Conservation (phyloP, 2,329 filamentous ascomycete genomes). For the Pochonia chlamydosporia region DNA sequence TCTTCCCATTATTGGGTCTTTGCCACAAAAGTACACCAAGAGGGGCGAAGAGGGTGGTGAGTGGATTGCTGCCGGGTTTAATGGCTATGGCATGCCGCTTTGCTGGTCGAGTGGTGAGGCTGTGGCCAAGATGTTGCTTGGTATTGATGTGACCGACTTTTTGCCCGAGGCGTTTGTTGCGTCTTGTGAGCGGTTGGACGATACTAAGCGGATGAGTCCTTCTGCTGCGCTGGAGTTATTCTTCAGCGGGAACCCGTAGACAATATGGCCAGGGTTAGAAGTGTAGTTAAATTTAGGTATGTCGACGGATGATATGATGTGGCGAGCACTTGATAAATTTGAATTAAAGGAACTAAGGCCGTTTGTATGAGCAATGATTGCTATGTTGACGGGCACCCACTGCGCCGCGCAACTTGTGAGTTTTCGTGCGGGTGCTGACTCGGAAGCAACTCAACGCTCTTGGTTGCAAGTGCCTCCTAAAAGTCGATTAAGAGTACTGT, state of each 20-base stretch:
- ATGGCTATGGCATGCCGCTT: conserved; percentile 44
- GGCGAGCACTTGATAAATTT: too few species aligned
- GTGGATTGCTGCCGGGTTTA: conserved; percentile 43
- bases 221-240: neutral
- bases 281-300: too few species aligned
- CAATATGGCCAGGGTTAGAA: too few species aligned
- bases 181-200: conserved; percentile 10
- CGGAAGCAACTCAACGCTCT: too few species aligned
- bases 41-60: conserved; percentile 25
- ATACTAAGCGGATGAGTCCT: neutral
- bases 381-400: too few species aligned
- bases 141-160: conserved; percentile 15
- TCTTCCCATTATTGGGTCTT: conserved; percentile 39
- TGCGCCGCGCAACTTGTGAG: too few species aligned
- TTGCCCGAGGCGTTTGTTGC: conserved; percentile 14
- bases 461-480: too few species aligned
- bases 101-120: conserved; percentile 43
- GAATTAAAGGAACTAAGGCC: too few species aligned
- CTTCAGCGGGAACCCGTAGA: neutral
- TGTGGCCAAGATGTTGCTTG: conserved; percentile 19
- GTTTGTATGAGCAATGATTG: too few species aligned
- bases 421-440: too few species aligned
- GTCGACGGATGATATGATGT: too few species aligned
- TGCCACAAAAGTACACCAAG: conserved; percentile 24
- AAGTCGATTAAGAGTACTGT: too few species aligned